These are phyloP conservation scores for Dactylellina parvicollis DNA, from an alignment of 2,329 filamentous ascomycete genomes.

Conservation along the genomic window DNA sequence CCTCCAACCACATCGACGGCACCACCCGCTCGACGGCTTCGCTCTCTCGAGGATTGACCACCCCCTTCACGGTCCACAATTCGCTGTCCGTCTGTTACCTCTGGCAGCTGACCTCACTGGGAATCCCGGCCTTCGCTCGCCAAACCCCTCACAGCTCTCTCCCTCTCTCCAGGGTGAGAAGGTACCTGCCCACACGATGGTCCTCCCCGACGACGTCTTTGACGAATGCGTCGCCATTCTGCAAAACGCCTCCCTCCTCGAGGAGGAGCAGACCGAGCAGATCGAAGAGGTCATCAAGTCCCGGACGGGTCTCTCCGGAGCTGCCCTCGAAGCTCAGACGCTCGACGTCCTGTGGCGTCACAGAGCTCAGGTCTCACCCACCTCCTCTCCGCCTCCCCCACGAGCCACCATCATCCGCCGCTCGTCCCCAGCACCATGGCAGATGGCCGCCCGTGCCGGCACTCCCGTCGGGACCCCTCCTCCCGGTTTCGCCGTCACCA, in stretches of 20 bases:
- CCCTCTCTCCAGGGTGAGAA: conserved; percentile 12
- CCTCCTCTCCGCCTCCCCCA: conserved; percentile 79
- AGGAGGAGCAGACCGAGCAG: conserved; percentile 94
- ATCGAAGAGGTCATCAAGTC: conserved; percentile 85
- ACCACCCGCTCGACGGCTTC: background rate
- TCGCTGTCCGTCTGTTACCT: background rate
- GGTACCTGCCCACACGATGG: conserved; percentile 19
- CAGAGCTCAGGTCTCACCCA: conserved; percentile 73
- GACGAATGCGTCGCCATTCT: conserved; percentile 90
- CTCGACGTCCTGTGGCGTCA: conserved; percentile 90
- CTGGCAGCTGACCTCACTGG: conserved; percentile 21
- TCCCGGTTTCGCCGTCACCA: conserved; percentile 68
- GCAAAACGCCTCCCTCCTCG: conserved; percentile 70
- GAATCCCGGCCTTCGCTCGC: conserved; percentile 47
- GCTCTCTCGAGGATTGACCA: background rate
- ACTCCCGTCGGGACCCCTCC: conserved; percentile 70
- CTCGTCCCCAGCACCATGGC: conserved; percentile 93
- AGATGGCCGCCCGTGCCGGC: conserved; percentile 70
- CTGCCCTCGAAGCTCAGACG: conserved; percentile 85
- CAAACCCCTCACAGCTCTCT: conserved; percentile 44
- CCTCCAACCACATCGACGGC: background rate
- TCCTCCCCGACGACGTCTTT: conserved; percentile 84
- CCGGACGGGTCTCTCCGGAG: conserved; percentile 78
- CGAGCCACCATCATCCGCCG: conserved; percentile 89
- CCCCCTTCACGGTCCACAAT: background rate